Evolutionary conservation across 225 moss, liverwort and hornwort species (phyloP), one percentile per base, ranked within the genome.

Genomic region (Anthoceros angustus): DNA sequence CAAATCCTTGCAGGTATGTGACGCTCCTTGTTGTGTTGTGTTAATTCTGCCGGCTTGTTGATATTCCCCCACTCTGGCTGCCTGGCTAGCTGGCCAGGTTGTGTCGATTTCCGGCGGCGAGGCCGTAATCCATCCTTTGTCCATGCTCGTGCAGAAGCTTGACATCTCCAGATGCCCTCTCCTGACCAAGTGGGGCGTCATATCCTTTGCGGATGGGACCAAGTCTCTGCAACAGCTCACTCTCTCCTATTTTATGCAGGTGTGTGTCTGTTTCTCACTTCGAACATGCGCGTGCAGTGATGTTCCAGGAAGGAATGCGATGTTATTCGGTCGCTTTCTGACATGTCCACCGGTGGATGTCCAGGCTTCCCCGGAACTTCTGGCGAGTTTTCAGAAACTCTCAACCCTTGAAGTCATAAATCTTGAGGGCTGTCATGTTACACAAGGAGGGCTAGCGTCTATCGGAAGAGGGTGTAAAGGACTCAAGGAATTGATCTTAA

Each of bases 391-490:
- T 63, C 81, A 85, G 71, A 87, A 83, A 65, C 73, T 89, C 39
- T 75, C 84, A 64, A 72, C 70, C 25, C 72, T 89, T 74, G 83
- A 84, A 67, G 82, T 77, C 39, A 81, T 93, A 74, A 83, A 66
- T 68, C 67, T 93, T 40, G 87, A 89, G 42, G 93, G 93, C 42
- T 93, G 89, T 75, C 64, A 81, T 8, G 79, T 89, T 39, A 72
- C 74, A 40, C 72, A 76, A 45, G 79, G 76, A 25, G 82, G 82
- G 64, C 67, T 93, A 67, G 79, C 85, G 20, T 77, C 84, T 48
- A 84, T 93, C 42, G 87, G 87, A 25, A 80, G 64, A 72, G 89
- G 93, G 61, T 93, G 89, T 41, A 87, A 81, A 68, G 77, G 77
- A 43, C 76, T 89, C 55, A 87, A 85, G 70, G 84, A 81, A 50